Evolutionary conservation across 306 rosid genomes (phyloP).

Genomic region (Pyrus communis): DNA sequence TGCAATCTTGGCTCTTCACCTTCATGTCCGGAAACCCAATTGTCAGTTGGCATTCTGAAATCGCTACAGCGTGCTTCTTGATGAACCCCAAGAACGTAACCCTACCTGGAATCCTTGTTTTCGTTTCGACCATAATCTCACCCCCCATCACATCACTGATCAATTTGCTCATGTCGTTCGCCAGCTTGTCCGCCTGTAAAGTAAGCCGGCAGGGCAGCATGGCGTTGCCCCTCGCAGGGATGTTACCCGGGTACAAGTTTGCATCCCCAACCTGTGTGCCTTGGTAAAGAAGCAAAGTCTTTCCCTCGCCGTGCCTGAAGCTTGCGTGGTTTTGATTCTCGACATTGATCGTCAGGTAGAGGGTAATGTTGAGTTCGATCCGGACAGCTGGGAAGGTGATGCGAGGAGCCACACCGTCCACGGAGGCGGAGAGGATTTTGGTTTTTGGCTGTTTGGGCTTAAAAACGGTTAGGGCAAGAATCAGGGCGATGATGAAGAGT

Average conservation of each 20-base stretch:
- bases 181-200: slow-evolving; percentile 34
- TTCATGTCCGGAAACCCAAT: slow-evolving; percentile 26
- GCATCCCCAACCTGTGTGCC: slow-evolving; percentile 51
- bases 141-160: slow-evolving; percentile 38
- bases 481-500: slow-evolving; percentile 20
- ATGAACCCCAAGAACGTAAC: slow-evolving; percentile 44
- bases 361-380: slow-evolving; percentile 42
- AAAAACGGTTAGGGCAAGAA: slow-evolving; percentile 47
- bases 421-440: slow-evolving; percentile 27
- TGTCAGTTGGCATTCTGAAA: slow-evolving; percentile 39
- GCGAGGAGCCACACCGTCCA: slow-evolving; percentile 42
- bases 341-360: slow-evolving; percentile 36
- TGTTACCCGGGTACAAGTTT: slow-evolving; percentile 29
- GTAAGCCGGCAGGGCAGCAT: slow-evolving; percentile 33
- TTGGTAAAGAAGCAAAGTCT: slow-evolving; percentile 27
- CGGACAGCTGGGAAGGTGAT: slow-evolving; percentile 35
- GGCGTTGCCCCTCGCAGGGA: slow-evolving; percentile 41
- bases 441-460: slow-evolving; percentile 42
- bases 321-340: slow-evolving; percentile 43
- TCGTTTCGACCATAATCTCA: slow-evolving; percentile 22
- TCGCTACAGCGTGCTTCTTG: slow-evolving; percentile 42
- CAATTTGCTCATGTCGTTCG: slow-evolving; percentile 17
- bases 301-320: slow-evolving; percentile 48
- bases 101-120: slow-evolving; percentile 45
- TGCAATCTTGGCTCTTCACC: slow-evolving; percentile 45